Evolutionary conservation across 225 moss, liverwort and hornwort species (phyloP), one percentile per base, ranked within the genome.

Genomic region (Climacium dendroides): DNA sequence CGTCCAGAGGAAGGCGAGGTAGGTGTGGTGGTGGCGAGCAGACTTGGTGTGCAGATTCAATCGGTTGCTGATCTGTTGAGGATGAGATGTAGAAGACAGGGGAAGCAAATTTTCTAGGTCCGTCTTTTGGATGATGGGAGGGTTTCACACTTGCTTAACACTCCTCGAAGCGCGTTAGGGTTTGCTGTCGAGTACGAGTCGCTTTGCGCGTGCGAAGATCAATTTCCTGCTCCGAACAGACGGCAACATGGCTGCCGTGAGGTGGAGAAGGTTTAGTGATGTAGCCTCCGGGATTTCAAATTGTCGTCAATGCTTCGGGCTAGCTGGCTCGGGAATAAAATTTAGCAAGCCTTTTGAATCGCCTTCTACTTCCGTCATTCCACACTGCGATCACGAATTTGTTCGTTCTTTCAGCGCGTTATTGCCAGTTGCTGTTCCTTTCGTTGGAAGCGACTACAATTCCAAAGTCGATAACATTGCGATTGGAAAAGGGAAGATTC

Each of bases 181-280:
- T 88, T 89, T 90, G 81, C 83, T 79, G 74, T 24, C 28, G 50
- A 34, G 54, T 50, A 75, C 53, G 77, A 50, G 37, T 75, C 28
- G 47, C 55, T 63, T 78, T 81, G 76, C 63, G 63, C 28, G 34
- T 62, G 15, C 85, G 89, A 73, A 15, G 19, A 35, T 62, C 43
- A 35, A 50, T 81, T 71, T 26, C 58, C 15, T 53, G 12, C 73
- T 61, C 81, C 67, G 58, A 79, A 6, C 34, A 58, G 58, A 32
- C 88, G 79, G 86, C 85, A 85, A 62, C 80, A 98, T 98, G 97
- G 96, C 94, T 87, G 91, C 90, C 61, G 91, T 90, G 64, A 93
- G 93, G 87, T 96, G 94, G 96, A 94, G 91, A 87, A 96, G 92
- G 89, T 90, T 96, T 39, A 93, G 94, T 54, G 90, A 94, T 88